phyloP scores from a whole-genome alignment of 2,329 filamentous ascomycete genomes.

The Emericellopsis atlantica region DNA sequence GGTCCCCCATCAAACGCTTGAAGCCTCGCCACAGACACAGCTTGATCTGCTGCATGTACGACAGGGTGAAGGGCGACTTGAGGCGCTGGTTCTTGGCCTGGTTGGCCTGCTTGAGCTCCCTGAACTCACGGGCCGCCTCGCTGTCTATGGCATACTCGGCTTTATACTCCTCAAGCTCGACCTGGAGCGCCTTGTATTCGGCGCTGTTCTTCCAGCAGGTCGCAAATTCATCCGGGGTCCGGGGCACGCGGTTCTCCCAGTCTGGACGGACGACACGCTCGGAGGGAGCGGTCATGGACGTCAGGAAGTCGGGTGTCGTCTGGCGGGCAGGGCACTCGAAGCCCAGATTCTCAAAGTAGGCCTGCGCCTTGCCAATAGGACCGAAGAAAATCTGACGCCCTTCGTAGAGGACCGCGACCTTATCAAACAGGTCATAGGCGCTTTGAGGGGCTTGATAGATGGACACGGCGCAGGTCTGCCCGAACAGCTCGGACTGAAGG shows the following conservation, averaged over 20 bases:
- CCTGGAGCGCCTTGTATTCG: slow-evolving; percentile 12
- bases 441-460: slow-evolving; percentile 44
- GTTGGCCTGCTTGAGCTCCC: slow-evolving; percentile 10
- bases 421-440: slow-evolving; percentile 48
- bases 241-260: slow-evolving; percentile 27
- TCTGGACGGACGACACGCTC: slow-evolving; percentile 44
- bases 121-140: slow-evolving; percentile 12
- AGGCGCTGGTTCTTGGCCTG: slow-evolving; percentile 23
- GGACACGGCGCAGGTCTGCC: slow-evolving; percentile 33
- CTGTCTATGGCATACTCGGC: not conserved
- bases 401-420: slow-evolving; percentile 44
- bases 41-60: slow-evolving; percentile 29
- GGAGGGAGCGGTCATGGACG: slow-evolving; percentile 49
- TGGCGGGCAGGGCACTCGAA: slow-evolving; percentile 54
- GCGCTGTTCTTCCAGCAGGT: slow-evolving; percentile 16
- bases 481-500: slow-evolving; percentile 32
- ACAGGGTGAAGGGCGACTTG: slow-evolving; percentile 35
- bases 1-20: slow-evolving; percentile 24
- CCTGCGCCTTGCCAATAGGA: slow-evolving; percentile 41
- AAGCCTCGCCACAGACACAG: slow-evolving; percentile 27
- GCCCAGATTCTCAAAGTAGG: slow-evolving; percentile 55
- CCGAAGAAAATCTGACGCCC: slow-evolving; percentile 53
- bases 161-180: slow-evolving; percentile 14
- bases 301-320: slow-evolving; percentile 61
- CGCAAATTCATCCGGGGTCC: slow-evolving; percentile 22